Evolutionary conservation across 169 alveolate species (phyloP), one percentile per base, ranked within the genome.

Genomic region (Cryptosporidium sp.): DNA sequence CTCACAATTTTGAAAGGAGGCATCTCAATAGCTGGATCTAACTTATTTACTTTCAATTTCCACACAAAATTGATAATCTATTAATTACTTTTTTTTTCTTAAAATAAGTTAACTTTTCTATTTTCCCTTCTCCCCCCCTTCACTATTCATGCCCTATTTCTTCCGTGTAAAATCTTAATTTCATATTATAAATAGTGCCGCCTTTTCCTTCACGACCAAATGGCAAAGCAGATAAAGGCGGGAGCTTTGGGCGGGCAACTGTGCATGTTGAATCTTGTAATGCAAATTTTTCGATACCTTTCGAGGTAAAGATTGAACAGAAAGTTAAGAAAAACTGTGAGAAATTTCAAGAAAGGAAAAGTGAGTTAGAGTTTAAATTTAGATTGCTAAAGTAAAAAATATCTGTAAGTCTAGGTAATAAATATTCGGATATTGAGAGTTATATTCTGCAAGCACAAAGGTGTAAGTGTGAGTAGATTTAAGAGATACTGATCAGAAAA

Each of bases 181-280:
- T 48, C 14, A n/a, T 21, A 14, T 7, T 26, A 2, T 0, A n/a
- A 21, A 23, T 50, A 0, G 9, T 55, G 18, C 67, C 67, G 67
- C 67, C 67, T 23, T 55, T 26, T 8, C 0, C 21, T 55, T 8
- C 7, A 3, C 0, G 3, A 5, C 67, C 29, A 55, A 16, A n/a
- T 55, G 35, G 67, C 67, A 55, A 26, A 26, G 67, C 62, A 23
- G 62, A 16, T 52, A 26, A 48, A 55, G 67, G 67, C 67, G 45
- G 84, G 80, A 23, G 14, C 0, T 18, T 18, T 3, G 7, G 62
- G 80, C 80, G 80, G 80, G 80, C 14, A 35, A 9, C 3, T 23
- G 41, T 69, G 80, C 80, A 69, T 69, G 80, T n/a, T 69, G 33
- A 69, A 69, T 69, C 80, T 69, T 41, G 55, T 21, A 69, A 69